A percentile compares a stretch with the other conserved stretches of the same genome.
Conservation (phyloP, 768 basidiomycete species). For the Amanita thiersii region DNA sequence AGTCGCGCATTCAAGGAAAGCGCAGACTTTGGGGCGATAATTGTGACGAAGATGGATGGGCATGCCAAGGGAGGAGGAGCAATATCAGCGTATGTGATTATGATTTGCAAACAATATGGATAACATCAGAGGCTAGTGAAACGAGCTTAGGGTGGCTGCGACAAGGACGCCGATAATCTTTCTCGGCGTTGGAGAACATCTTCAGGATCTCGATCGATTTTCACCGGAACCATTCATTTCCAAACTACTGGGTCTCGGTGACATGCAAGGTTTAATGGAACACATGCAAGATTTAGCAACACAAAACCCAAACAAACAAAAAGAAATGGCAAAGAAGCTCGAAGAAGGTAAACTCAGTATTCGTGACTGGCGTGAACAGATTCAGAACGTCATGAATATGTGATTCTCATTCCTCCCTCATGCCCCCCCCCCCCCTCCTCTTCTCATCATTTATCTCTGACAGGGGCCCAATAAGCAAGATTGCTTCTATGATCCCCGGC, state of each 20-base stretch:
- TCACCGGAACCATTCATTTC: conserved; percentile 96
- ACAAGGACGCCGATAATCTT: conserved; percentile 99
- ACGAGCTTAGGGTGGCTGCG: conserved; percentile 85
- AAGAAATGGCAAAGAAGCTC: conserved; percentile 96
- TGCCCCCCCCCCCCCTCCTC: conserved; percentile 8
- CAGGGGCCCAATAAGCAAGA: conserved; percentile 99
- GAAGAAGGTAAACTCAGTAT: conserved; percentile 97
- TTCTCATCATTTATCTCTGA: too few relatives aligned
- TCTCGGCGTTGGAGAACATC: conserved; percentile 94
- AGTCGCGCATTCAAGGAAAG: conserved; percentile 96
- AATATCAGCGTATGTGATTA: conserved; percentile 85
- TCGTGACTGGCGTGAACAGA: conserved; percentile 96
- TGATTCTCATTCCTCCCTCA: conserved; percentile 25
- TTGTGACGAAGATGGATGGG: conserved; percentile 99
- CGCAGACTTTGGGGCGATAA: conserved; percentile 96
- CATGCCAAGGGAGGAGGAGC: conserved; percentile 99
- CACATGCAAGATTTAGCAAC: conserved; percentile 96
- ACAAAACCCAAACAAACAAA: conserved; percentile 93
- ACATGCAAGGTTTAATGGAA: conserved; percentile 95
- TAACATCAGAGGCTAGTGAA: too few relatives aligned
- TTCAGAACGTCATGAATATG: conserved; percentile 98
- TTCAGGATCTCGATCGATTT: conserved; percentile 95
- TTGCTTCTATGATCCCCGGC: conserved; percentile 98
- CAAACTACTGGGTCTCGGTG: conserved; percentile 91
- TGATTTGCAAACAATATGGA: too few relatives aligned